A percentile compares a stretch with the other conserved stretches of the same genome.
Evolutionary conservation across 306 rosid genomes (phyloP).

Genomic region (Calophaca sinica): DNA sequence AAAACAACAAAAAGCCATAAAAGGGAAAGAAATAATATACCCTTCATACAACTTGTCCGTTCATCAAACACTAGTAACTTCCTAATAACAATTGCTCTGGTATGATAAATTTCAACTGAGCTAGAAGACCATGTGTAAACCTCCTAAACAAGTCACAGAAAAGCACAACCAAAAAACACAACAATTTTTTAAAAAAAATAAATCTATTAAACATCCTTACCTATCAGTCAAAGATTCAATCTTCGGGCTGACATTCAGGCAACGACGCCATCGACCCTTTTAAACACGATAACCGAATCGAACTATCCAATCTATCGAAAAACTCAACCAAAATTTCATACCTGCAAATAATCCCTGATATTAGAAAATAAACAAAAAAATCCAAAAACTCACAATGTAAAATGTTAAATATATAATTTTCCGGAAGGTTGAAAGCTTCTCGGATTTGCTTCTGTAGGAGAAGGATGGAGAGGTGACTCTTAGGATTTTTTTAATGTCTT

Average conservation of each 20-base stretch:
- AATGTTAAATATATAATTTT: slow-evolving; percentile 49
- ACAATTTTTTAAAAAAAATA: not conserved
- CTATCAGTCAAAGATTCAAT: slow-evolving; percentile 73
- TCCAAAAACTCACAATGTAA: not conserved
- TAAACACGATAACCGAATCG: slow-evolving; percentile 58
- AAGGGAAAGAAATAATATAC: no score
- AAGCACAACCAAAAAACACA: slow-evolving; percentile 20
- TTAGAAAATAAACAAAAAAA: not conserved
- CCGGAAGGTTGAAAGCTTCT: slow-evolving; percentile 52
- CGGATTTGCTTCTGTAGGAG: no score
- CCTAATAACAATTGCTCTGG: slow-evolving; percentile 69
- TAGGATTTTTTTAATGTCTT: no score
- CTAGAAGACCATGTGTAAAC: slow-evolving; percentile 73
- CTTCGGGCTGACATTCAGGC: slow-evolving; percentile 50
- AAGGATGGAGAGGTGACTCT: no score
- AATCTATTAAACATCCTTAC: slow-evolving; percentile 42
- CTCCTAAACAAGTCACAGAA: slow-evolving; percentile 60
- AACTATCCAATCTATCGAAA: slow-evolving; percentile 65
- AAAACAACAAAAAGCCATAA: no score
- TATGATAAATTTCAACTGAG: slow-evolving; percentile 75
- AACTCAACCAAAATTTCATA: slow-evolving; percentile 60
- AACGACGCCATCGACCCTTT: slow-evolving; percentile 59
- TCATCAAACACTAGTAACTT: slow-evolving; percentile 60
- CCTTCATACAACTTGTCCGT: slow-evolving; percentile 67
- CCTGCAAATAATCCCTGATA: slow-evolving; percentile 48